phyloP scores from a whole-genome alignment of 768 basidiomycete species.

The Suillus variegatus region DNA sequence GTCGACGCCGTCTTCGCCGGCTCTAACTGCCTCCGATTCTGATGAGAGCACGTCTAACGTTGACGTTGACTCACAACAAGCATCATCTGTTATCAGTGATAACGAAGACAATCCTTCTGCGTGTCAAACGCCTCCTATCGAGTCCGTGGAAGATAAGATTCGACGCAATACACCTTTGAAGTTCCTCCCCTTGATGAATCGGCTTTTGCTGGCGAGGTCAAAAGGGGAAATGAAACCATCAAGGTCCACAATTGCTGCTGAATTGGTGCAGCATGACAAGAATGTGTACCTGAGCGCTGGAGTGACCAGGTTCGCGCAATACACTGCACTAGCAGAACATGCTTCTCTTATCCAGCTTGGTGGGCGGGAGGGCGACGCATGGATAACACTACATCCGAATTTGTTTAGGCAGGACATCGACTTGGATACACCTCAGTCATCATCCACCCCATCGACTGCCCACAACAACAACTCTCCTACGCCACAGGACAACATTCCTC shows the following conservation, averaged over 20 bases:
- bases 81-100: slow-evolving; percentile 4
- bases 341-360: slow-evolving; percentile 29
- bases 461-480: neutral
- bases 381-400: slow-evolving; percentile 30
- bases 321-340: slow-evolving; percentile 26
- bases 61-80: slow-evolving; percentile 4
- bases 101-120: slow-evolving; percentile 8
- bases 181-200: slow-evolving; percentile 33
- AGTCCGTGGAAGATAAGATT: slow-evolving; percentile 11
- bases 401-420: neutral
- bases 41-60: neutral
- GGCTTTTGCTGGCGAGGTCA: slow-evolving; percentile 22
- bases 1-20: neutral
- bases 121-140: slow-evolving; percentile 1
- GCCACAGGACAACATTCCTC: neutral
- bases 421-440: slow-evolving; percentile 3
- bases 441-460: slow-evolving; percentile 18
- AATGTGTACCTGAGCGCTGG: slow-evolving; percentile 27
- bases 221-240: slow-evolving; percentile 36
- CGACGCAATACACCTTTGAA: slow-evolving; percentile 18
- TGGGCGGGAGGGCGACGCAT: slow-evolving; percentile 15
- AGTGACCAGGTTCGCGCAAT: slow-evolving; percentile 28
- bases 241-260: slow-evolving; percentile 40
- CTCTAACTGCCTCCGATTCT: neutral
- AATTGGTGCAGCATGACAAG: slow-evolving; percentile 32